Base-by-base conservation (phyloP, 1,284 basidiomycete species). In the Boletus semigastroideus region DNA sequence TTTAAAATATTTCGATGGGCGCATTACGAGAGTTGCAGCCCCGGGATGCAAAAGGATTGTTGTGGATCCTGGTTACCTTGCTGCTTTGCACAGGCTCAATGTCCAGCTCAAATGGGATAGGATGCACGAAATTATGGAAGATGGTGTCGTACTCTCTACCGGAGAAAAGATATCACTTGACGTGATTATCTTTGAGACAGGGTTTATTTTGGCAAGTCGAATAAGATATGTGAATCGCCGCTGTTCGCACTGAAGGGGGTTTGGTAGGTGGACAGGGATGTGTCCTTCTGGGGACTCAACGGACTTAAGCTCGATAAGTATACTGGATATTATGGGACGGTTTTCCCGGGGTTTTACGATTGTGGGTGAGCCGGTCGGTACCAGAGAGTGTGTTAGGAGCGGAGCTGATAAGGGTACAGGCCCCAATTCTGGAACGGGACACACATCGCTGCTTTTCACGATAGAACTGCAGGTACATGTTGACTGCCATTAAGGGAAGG, bases 321-420 rank as follows among this genome's bases (percentile, higher is more conserved):
- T 33, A 13, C 36, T 34, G 54, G 49, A 11, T 82, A 82, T 60
- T 61, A 76, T 30, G 78, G 80, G 13, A 70, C 72, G 11, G 72
- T 72, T 46, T 68, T 75, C 36, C 78, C 78, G 20, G 76, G 27
- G 34, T 34, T 52, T 40, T 25, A 25, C 25, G 25, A 25, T 25
- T 25, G 25, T 25, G 25, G 25, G 25, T 25, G 25, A 25, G 34
- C 19, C 28, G 22, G 5, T 14, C 13, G 27, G 6, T 14, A 14
- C n/a, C 25, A 28, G 17, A 42, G 16, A 33, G 16, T 33, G 16
- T 33, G 33, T 16, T 33, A 10, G 34, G n/a, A 28, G 11, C 8
- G 46, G 25, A 5, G 30, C 22, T 44, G 37, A 50, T 28, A 52
- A 20, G 49, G 28, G 14, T 17, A 28, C 16, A 20, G 28, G 17